These are phyloP conservation scores for Macrocystidia cucumis DNA, from an alignment of 1,284 basidiomycete species.

Conservation along the genomic window DNA sequence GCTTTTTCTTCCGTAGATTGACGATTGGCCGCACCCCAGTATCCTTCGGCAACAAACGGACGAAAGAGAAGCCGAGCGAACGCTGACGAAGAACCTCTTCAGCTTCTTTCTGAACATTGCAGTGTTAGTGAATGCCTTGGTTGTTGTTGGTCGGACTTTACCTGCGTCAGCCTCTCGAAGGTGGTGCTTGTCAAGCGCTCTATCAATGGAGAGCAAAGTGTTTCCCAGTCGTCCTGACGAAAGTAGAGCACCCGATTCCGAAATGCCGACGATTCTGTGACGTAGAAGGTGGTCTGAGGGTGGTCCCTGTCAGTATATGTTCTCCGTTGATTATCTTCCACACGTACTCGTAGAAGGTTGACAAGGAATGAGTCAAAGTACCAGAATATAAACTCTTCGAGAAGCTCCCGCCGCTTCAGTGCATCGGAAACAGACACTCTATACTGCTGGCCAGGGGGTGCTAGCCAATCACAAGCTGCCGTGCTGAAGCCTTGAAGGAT, in stretches of 20 bases:
- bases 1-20: conserved; percentile 70
- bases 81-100: conserved; percentile 60
- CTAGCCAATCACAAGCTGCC: conserved; percentile 79
- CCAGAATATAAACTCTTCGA: conserved; percentile 89
- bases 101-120: conserved; percentile 49
- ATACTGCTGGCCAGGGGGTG: conserved; percentile 36
- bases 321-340: conserved; percentile 1
- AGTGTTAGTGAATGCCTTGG: too few species aligned
- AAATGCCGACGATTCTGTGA: conserved; percentile 87
- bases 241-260: conserved; percentile 90
- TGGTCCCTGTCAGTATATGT: conserved; percentile 5
- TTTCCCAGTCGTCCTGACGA: conserved; percentile 91
- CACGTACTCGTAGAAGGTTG: conserved; percentile 67
- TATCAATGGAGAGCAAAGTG: conserved; percentile 75
- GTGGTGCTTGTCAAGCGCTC: conserved; percentile 61
- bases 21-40: conserved; percentile 93
- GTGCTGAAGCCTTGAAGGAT: conserved; percentile 75
- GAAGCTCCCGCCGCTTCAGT: conserved; percentile 65
- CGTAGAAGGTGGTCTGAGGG: conserved; percentile 83
- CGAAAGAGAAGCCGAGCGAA: conserved; percentile 75
- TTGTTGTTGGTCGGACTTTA: too few species aligned
- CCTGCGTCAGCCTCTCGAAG: conserved; percentile 56
- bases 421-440: conserved; percentile 62
- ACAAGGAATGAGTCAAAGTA: conserved; percentile 85
- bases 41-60: conserved; percentile 91